Evolutionary conservation across 345 rosid genomes (phyloP), one percentile per base, ranked within the genome.

Genomic region (Crucihimalaya himalaica): DNA sequence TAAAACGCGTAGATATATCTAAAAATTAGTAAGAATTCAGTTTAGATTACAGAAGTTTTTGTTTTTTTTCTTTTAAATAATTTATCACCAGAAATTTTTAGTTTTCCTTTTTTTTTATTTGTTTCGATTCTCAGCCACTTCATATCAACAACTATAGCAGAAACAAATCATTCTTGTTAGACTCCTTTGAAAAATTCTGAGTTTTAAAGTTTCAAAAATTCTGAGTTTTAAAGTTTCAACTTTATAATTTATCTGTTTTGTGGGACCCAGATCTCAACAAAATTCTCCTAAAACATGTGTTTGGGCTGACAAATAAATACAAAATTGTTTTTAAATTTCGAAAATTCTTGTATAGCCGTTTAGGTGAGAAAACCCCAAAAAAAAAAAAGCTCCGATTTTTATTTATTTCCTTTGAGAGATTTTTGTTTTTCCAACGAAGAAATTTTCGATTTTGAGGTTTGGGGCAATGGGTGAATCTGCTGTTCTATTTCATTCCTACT

Each of bases 401-500:
- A 57, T 32, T 31, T 57, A 4, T 57, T 2, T 35, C 16, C 9
- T 11, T 34, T 2, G 45, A 59, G 29, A 21, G 29, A 35, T 11
- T 35, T 58, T 35, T 19, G 2, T 10, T 11, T 35, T 39, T 1
- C 18, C 46, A 12, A 35, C 8, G 40, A 69, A 56, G 64, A 43
- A 55, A 21, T 31, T 50, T 0, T 58, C 6, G 40, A 37, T 51
- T 40, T 51, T 25, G 56, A 73, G 61, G 42, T 27, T 54, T 62
- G 18, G 23, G 16, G 62, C 25, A 15, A 93, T 93, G 98, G 97
- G 83, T 34, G 98, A 93, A 66, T 79, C 96, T 48, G 76, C 92
- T 66, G 86, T 89, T 82, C 82, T 91, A 39, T 72, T 81, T 87
- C 92, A 91, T 72, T 91, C 98, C 4, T 84, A 87, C 73, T 85